Base-by-base conservation (phyloP, 1,284 basidiomycete genomes). In the Megacollybia platyphylla region DNA sequence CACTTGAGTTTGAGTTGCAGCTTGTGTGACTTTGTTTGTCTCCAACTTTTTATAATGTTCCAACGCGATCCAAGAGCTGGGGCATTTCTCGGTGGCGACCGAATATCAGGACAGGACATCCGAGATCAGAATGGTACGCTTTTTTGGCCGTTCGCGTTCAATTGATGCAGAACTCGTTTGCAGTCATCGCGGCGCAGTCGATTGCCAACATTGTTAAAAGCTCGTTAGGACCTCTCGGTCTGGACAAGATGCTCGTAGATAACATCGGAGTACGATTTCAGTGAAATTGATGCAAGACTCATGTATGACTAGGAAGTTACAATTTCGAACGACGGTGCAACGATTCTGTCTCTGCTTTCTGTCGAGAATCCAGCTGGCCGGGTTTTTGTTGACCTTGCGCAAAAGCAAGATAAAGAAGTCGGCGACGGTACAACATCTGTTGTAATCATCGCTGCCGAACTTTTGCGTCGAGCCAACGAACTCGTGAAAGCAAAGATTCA, bases 381-480 rank as follows among this genome's bases (percentile, higher is more conserved):
- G 48, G 94, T 98, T 49, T 89, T 99, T 51, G 94, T 98, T 42
- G 93, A 97, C 62, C 82, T 99, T 36, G 93, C 96, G 1, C 92
- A 97, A 66, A 97, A 98, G 60, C 94, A 98, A 64, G 96, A 99
- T 64, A 97, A 94, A 62, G 96, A 99, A 67, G 96, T 99, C 27
- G 96, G 96, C 37, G 96, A 99, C 65, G 96, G 96, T 9, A 99
- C 96, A 6, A 99, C 96, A 1, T 97, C 93, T 8, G 96, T 99
- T 36, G 96, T 99, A 37, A 89, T 99, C 53, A 80, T 99, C 54
- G 92, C 94, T 39, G 91, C 96, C 11, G 94, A 98, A 62, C 79
- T 98, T 32, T 71, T 98, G 48, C 81, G 89, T 51, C 76, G 96
- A 45, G 96, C 94, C 47, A 98, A 98, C 61, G 96, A 98, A 60